Percentiles rank a stretch among this genome's conserved stretches.
phyloP scores from a whole-genome alignment of 495 filamentous ascomycete genomes.

The Filosporella fistucella region DNA sequence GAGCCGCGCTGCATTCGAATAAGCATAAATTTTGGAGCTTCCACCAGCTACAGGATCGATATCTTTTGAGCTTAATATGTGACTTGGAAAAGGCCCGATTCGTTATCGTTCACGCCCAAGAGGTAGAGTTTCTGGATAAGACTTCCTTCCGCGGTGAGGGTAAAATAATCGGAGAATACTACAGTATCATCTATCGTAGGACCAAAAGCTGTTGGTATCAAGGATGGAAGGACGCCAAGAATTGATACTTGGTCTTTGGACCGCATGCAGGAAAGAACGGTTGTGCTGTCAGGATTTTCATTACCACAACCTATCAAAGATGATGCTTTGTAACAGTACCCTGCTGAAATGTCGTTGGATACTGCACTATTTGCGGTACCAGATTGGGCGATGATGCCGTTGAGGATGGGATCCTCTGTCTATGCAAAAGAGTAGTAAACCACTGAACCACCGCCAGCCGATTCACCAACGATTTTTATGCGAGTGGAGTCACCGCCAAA shows the following conservation, averaged over 20 bases:
- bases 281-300: slow-evolving; percentile 5
- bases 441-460: slow-evolving; percentile 36
- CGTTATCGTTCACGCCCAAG: slow-evolving; percentile 38
- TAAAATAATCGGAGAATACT: slow-evolving; percentile 41
- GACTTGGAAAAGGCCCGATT: slow-evolving; percentile 37
- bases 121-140: slow-evolving; percentile 35
- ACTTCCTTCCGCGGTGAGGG: slow-evolving; percentile 24
- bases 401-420: slow-evolving; percentile 36
- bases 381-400: slow-evolving; percentile 40
- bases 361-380: slow-evolving; percentile 35
- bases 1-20: slow-evolving; percentile 37
- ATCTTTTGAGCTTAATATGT: too few species aligned
- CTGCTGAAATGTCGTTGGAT: slow-evolving; percentile 26
- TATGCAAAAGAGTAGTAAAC: slow-evolving; percentile 43
- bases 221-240: too few species aligned
- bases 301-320: too few species aligned
- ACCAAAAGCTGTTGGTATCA: slow-evolving; percentile 37
- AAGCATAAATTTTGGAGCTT: slow-evolving; percentile 19
- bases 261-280: not conserved
- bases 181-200: slow-evolving; percentile 37
- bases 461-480: slow-evolving; percentile 36
- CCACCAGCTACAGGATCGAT: slow-evolving; percentile 27
- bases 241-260: slow-evolving; percentile 1
- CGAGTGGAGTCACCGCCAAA: slow-evolving; percentile 62
- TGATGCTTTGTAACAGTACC: too few species aligned